Percentiles rank a stretch among this genome's conserved stretches.
phyloP scores from a whole-genome alignment of 345 rosid genomes.

The Geranium rotundifolium region DNA sequence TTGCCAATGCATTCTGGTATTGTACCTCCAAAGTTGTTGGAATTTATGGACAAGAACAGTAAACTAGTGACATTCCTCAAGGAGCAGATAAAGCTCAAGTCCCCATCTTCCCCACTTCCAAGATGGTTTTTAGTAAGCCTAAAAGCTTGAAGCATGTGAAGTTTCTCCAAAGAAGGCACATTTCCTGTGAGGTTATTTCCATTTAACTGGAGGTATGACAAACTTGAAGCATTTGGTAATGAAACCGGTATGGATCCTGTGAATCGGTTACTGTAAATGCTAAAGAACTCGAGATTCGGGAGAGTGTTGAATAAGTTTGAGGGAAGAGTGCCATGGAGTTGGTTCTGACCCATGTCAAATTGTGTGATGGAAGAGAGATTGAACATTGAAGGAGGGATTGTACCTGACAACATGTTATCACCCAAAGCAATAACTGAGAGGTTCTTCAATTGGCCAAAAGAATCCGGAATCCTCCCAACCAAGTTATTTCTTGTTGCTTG shows the following conservation, averaged over 20 bases:
- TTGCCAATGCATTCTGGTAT: slow-evolving; percentile 10
- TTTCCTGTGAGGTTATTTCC: background rate
- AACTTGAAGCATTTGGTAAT: slow-evolving; percentile 10
- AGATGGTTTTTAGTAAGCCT: background rate
- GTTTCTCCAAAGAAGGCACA: slow-evolving; percentile 11
- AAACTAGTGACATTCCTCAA: slow-evolving; percentile 11
- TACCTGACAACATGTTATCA: slow-evolving; percentile 1
- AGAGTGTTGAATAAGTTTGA: slow-evolving; percentile 4
- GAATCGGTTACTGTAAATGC: background rate
- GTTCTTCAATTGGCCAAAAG: slow-evolving; percentile 11
- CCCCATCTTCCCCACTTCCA: slow-evolving; percentile 10
- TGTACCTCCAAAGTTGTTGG: background rate
- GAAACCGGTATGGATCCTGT: slow-evolving; percentile 8
- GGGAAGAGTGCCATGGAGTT: slow-evolving; percentile 18
- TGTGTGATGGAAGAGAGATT: slow-evolving; percentile 6
- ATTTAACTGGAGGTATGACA: fast-evolving
- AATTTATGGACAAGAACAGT: fast-evolving
- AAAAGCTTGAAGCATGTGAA: background rate
- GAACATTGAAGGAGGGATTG: slow-evolving; percentile 15
- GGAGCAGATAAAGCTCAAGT: slow-evolving; percentile 10
- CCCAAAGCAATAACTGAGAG: background rate
- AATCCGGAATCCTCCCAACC: slow-evolving; percentile 7
- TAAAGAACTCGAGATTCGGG: background rate
- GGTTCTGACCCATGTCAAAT: fast-evolving
- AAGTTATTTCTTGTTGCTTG: background rate